These are phyloP conservation scores for Thinopyrum obtusiflorum DNA, from an alignment of 202 grass and related monocot genomes.

Conservation along the genomic window DNA sequence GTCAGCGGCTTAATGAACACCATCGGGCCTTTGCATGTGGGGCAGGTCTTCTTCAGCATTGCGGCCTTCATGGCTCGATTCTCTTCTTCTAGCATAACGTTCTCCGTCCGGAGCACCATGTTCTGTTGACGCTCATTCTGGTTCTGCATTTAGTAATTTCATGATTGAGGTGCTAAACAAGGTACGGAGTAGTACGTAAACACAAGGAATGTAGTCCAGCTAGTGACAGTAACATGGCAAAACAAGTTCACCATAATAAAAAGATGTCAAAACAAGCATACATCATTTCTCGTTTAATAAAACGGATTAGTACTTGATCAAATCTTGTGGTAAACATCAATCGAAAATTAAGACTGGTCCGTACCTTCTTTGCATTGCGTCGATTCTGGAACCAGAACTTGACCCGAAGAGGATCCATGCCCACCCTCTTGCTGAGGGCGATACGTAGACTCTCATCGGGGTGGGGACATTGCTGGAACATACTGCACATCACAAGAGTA, in stretches of 20 bases:
- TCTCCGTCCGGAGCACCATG: constrained; percentile 12
- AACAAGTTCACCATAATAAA: background rate
- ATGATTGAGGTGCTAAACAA: background rate
- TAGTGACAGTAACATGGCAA: background rate
- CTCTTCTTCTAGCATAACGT: constrained; percentile 29
- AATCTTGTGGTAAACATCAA: background rate
- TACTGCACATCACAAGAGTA: background rate
- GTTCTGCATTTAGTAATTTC: constrained; percentile 2
- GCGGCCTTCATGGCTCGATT: constrained; percentile 19
- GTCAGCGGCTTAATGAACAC: background rate
- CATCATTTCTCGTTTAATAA: background rate
- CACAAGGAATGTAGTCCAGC: background rate
- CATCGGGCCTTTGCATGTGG: constrained; percentile 7
- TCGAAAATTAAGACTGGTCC: background rate
- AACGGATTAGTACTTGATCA: background rate
- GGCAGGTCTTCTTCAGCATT: background rate
- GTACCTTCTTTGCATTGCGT: background rate
- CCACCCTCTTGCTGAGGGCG: background rate
- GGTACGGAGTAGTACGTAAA: background rate
- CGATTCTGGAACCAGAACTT: constrained; percentile 17
- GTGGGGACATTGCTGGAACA: background rate
- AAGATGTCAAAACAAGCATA: background rate
- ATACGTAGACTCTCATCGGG: background rate
- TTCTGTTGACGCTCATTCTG: constrained; percentile 23
- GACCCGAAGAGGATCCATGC: background rate